A percentile compares a stretch with the other conserved stretches of the same genome.
phyloP scores from a whole-genome alignment of 108 stramenopile species.

The Nannochloropsis oceanica region DNA sequence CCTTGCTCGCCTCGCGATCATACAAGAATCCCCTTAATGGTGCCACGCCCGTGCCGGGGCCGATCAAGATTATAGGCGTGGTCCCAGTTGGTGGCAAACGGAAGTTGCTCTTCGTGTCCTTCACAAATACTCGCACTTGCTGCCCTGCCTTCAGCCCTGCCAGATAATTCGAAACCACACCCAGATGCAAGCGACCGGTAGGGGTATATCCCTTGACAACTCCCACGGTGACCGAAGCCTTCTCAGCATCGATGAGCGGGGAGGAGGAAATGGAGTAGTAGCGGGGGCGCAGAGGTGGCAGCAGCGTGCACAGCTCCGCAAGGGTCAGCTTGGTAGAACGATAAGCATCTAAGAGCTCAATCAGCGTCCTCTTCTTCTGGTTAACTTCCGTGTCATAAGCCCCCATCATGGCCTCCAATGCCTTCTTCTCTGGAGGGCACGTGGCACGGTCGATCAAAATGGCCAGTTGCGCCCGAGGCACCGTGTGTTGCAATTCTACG shows the following conservation, averaged over 20 bases:
- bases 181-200: not conserved
- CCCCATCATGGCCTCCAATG: not conserved
- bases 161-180: not conserved
- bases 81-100: not conserved
- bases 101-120: not conserved
- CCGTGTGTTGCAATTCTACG: not conserved
- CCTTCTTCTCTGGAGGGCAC: not conserved
- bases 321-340: not conserved
- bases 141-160: not conserved
- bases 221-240: not conserved
- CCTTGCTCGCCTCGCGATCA: not conserved
- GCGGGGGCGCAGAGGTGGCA: not conserved
- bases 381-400: not conserved
- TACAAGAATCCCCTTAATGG: not conserved
- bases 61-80: not conserved
- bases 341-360: not conserved
- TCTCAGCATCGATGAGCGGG: not conserved
- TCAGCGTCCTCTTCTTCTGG: not conserved
- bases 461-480: not conserved
- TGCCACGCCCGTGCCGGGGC: not conserved
- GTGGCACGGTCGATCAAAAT: not conserved
- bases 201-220: not conserved
- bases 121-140: not conserved
- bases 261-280: not conserved
- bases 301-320: not conserved